Percentiles rank a stretch among this genome's conserved stretches.
phyloP scores from a whole-genome alignment of 2,329 filamentous ascomycete species.

The Seiridium cupressi region DNA sequence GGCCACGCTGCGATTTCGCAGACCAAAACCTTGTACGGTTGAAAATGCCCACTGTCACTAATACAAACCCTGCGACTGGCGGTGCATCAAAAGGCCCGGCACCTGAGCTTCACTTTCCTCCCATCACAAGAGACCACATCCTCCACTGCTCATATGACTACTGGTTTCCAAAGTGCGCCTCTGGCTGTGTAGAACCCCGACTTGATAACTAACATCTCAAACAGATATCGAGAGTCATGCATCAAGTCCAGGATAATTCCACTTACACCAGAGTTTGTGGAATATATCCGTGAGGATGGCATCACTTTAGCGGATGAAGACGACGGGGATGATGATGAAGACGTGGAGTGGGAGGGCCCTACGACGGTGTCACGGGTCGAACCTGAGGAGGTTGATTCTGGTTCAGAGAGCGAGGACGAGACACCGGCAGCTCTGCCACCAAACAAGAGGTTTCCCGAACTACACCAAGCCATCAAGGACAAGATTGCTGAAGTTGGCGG shows the following conservation, averaged over 20 bases:
- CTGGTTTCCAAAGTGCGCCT: conserved; percentile 75
- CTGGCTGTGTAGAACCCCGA: neutral
- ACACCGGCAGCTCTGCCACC: conserved; percentile 49
- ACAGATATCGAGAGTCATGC: conserved; percentile 73
- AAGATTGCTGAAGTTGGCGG: conserved; percentile 82
- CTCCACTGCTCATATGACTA: conserved; percentile 90
- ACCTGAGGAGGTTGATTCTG: conserved; percentile 41
- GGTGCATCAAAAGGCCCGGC: conserved; percentile 18
- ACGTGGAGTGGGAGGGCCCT: conserved; percentile 51
- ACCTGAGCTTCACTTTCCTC: conserved; percentile 59
- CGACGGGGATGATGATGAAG: conserved; percentile 45
- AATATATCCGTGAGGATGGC: conserved; percentile 88
- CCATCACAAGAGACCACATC: conserved; percentile 82
- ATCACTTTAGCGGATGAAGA: conserved; percentile 81
- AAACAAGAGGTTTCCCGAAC: conserved; percentile 62
- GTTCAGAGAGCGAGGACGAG: conserved; percentile 51
- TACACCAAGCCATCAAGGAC: conserved; percentile 74
- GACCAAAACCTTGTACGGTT: neutral
- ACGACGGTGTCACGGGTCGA: conserved; percentile 25
- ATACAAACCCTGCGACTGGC: conserved; percentile 15
- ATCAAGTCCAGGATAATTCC: conserved; percentile 85
- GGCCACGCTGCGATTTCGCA: no score
- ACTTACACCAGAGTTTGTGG: conserved; percentile 71
- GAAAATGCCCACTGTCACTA: conserved; percentile 24
- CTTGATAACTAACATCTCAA: conserved; percentile 11